Base-by-base conservation (phyloP, 352 stramenopile species). In the Peronosclerospora sorghi region DNA sequence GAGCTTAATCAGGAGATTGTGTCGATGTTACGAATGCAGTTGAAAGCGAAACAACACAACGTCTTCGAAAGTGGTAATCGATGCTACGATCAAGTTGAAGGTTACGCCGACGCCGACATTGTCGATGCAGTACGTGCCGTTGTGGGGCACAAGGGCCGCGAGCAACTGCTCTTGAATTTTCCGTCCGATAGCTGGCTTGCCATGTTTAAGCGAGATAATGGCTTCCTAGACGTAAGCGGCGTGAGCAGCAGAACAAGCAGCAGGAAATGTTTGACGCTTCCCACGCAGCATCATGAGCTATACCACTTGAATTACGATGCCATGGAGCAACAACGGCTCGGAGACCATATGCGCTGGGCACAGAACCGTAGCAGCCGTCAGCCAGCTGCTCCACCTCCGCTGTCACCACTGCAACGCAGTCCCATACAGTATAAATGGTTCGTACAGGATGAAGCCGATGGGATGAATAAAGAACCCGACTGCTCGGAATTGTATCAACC, bases 81-180 rank as follows among this genome's bases (percentile, higher is more conserved):
- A 15, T 50, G 51, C 23, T 53, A 52, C 37, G 13, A 36, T 17
- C 45, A 49, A 39, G 36, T 61, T 59, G 59, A 65, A 40, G 59
- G 61, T 23, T 71, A 67, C 49, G 46, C 59, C 17, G 53, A 71
- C 43, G 53, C 32, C 27, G 69, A 86, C 53, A 75, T 86, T 35
- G 59, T 56, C 15, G 68, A 75, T 44, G 68, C 82, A n/a, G 68
- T 73, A 37, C 73, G 73, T n/a, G 51, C 63, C 19, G 63, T 86
- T 42, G 65, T 65, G 8, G 56, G 66, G 19, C 56, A 62, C 19
- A 66, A 68, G 29, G 64, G 61, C 8, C 59, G 56, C 8, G 58
- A 65, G 9, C 26, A 52, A 5, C 61, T 86, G 10, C 63, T 70
- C 3, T 9, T 51, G 2, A 57, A 65, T 32, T 83, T 86, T 23